Evolutionary conservation across 1,284 basidiomycete species (phyloP).

Genomic region (Pseudozyma thailandica): DNA sequence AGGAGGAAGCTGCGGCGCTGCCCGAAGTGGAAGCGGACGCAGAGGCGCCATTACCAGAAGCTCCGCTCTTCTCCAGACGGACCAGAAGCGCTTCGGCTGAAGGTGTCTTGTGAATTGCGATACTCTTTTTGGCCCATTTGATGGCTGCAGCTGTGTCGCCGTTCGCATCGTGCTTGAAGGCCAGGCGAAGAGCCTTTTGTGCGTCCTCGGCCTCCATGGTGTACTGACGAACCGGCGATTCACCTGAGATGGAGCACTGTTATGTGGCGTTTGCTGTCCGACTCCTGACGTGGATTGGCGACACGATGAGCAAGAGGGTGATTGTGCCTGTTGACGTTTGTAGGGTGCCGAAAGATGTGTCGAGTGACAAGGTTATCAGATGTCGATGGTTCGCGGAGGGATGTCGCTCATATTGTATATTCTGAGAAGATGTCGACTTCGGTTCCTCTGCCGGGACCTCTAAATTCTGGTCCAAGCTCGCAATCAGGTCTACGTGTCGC

Average conservation of each 20-base stretch:
- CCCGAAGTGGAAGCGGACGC: conserved; percentile 68
- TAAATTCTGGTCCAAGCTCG: background rate
- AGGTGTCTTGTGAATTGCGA: conserved; percentile 82
- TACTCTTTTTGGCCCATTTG: conserved; percentile 90
- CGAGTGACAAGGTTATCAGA: background rate
- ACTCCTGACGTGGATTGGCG: background rate
- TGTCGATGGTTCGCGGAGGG: background rate
- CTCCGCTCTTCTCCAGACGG: conserved; percentile 70
- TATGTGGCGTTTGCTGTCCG: no score
- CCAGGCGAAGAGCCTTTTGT: conserved; percentile 61
- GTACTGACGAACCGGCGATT: background rate
- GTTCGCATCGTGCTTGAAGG: conserved; percentile 60
- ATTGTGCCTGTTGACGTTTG: background rate
- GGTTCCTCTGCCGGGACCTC: background rate
- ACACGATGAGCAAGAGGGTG: background rate
- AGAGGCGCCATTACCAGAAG: conserved; percentile 68
- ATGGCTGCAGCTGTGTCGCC: conserved; percentile 73
- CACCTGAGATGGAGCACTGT: conserved; percentile 9
- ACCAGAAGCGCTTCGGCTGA: conserved; percentile 79
- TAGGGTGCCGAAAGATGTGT: background rate
- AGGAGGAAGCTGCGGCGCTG: conserved; percentile 73
- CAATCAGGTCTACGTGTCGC: conserved; percentile 1
- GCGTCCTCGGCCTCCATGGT: conserved; percentile 62
- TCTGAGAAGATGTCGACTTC: background rate
- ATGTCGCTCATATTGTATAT: background rate